phyloP scores from a whole-genome alignment of 2,329 filamentous ascomycete genomes.

The Phialophora macrospora region DNA sequence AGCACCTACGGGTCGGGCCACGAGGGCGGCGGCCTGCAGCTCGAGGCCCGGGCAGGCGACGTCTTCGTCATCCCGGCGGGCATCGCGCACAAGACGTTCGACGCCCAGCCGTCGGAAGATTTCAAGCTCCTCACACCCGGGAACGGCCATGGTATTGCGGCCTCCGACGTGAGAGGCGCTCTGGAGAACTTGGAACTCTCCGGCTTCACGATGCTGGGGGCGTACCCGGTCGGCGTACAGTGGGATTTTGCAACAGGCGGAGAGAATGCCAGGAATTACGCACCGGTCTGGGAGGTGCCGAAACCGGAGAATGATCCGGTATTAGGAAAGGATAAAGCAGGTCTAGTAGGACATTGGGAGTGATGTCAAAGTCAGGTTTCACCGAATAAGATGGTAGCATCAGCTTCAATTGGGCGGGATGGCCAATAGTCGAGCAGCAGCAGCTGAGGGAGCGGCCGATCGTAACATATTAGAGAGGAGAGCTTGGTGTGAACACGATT shows the following conservation, averaged over 20 bases:
- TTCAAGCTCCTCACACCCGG: constrained; percentile 55
- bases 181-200: constrained; percentile 46
- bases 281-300: constrained; percentile 52
- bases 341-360: constrained; percentile 48
- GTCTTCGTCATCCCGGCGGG: constrained; percentile 65
- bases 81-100: constrained; percentile 60
- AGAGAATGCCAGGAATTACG: constrained; percentile 50
- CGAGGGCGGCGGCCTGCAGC: constrained; percentile 56
- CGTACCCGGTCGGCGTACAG: constrained; percentile 53
- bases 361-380: neutral
- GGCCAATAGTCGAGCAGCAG: neutral
- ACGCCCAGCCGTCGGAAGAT: constrained; percentile 46
- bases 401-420: too few species aligned
- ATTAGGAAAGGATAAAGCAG: constrained; percentile 48
- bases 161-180: constrained; percentile 43
- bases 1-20: constrained; percentile 48
- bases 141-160: constrained; percentile 45
- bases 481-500: neutral
- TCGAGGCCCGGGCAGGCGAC: constrained; percentile 58
- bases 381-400: neutral
- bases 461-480: neutral
- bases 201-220: constrained; percentile 63
- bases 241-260: constrained; percentile 60
- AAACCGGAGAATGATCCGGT: constrained; percentile 56
- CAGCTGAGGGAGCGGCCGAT: neutral